Evolutionary conservation across 306 rosid genomes (phyloP), one percentile per base, ranked within the genome.

Genomic region (Carpinus viminea): DNA sequence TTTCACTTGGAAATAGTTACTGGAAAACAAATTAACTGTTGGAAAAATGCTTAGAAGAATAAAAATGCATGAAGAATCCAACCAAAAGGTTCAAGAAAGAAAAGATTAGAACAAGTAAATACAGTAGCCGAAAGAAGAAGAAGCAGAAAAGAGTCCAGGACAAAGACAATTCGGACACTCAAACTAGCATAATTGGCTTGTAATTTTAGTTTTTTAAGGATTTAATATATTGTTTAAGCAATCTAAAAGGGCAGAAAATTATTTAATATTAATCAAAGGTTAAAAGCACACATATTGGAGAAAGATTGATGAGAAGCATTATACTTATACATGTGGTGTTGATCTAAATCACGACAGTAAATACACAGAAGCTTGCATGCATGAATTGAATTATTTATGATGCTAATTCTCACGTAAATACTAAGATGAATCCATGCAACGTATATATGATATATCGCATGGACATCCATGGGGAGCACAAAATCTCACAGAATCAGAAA

Each of bases 381-480:
- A 66, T 38, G 47, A 8, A 68, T 68, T 68, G 15, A 68, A 38
- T 38, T 68, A 43, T 18, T 68, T 38, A 18, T 17, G 4, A 8
- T 17, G 20, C 16, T 18, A 10, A 38, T 68, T 72, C 55, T 56
- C 78, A 79, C 76, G 83, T 31, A 41, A 75, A 74, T 62, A 36
- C 31, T 62, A 51, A 60, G 34, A 78, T 52, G 48, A 47, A 16
- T 75, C 52, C 72, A 68, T 68, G 75, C 59, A 50, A 60, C 76
- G 83, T 87, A 85, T 76, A 46, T 41, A 41, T 41, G 8, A 0
- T 51, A 70, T 47, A 68, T 74, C 18, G 78, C 78, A 79, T 64
- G 69, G 72, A 76, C 77, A 73, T 64, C 80, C 90, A 88, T 85
- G 82, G 93, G 93, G 93, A 88, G 88, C 94, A 86, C 59, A 80